phyloP scores from a whole-genome alignment of 805 yeast species.

The Diddensiella caesifluorescens region DNA sequence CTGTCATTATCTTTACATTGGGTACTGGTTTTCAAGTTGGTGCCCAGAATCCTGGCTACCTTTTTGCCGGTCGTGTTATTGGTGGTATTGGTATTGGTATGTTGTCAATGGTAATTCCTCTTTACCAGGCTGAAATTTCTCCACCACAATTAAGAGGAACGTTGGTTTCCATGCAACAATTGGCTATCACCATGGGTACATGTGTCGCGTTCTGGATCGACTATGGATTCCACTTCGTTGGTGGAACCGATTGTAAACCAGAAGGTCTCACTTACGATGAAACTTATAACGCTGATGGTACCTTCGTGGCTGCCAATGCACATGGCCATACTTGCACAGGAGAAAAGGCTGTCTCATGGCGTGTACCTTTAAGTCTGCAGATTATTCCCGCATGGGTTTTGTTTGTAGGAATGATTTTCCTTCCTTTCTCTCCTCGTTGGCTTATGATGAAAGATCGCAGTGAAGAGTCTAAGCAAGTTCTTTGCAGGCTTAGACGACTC shows the following conservation, averaged over 20 bases:
- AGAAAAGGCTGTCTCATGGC: slow-evolving; percentile 27
- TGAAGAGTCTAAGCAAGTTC: slow-evolving; percentile 24
- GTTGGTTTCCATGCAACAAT: slow-evolving; percentile 27
- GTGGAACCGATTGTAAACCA: slow-evolving; percentile 19
- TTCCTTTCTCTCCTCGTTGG: slow-evolving; percentile 48
- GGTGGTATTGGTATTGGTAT: slow-evolving; percentile 54
- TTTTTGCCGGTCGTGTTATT: slow-evolving; percentile 48
- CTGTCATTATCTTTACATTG: slow-evolving; percentile 27
- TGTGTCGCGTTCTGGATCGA: slow-evolving; percentile 28
- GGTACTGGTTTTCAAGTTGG: slow-evolving; percentile 30
- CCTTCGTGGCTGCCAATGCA: slow-evolving; percentile 18
- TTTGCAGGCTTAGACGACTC: slow-evolving; percentile 22
- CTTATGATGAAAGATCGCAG: slow-evolving; percentile 30
- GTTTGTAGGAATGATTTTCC: slow-evolving; percentile 37
- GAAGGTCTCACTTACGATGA: slow-evolving; percentile 10
- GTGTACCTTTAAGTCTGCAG: slow-evolving; percentile 46
- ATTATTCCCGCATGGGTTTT: slow-evolving; percentile 43
- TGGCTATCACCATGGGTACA: slow-evolving; percentile 33
- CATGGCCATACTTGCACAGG: slow-evolving; percentile 22
- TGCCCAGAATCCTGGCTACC: slow-evolving; percentile 32
- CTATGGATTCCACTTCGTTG: slow-evolving; percentile 23
- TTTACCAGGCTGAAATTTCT: slow-evolving; percentile 45
- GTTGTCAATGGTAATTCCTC: slow-evolving; percentile 48
- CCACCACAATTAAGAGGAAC: slow-evolving; percentile 33
- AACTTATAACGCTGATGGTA: slow-evolving; percentile 29